phyloP scores from a whole-genome alignment of 371 early-diverging fungal genomes.

The Mucor piriformis region DNA sequence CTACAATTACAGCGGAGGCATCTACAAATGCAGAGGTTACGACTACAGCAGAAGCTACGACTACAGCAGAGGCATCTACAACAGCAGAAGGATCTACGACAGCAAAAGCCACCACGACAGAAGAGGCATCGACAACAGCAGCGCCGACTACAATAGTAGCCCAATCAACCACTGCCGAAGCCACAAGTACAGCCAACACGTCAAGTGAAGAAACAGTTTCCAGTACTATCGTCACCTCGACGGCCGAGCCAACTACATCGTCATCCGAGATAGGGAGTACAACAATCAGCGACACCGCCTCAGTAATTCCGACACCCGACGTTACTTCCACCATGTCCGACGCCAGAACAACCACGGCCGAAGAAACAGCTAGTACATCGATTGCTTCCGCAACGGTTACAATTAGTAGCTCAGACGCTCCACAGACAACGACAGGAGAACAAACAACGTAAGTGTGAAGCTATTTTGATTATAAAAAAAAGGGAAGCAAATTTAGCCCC shows the following conservation, averaged over 20 bases:
- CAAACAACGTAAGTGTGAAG: not conserved
- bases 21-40: slow-evolving; percentile 1
- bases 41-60: not conserved
- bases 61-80: not conserved
- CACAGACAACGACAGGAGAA: not conserved
- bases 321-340: not conserved
- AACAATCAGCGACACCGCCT: not conserved
- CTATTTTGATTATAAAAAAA: not conserved
- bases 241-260: not conserved
- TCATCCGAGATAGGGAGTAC: not conserved
- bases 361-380: too few species aligned
- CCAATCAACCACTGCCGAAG: not conserved
- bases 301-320: not conserved
- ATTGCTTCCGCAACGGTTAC: not conserved
- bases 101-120: not conserved
- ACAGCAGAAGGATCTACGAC: not conserved
- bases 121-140: not conserved
- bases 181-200: not conserved
- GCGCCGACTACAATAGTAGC: not conserved
- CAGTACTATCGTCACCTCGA: not conserved
- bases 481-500: slow-evolving; percentile 2
- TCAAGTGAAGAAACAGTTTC: not conserved
- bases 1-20: not conserved
- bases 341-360: too few species aligned
- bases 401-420: slow-evolving; percentile 1